Conservation (phyloP, 1,284 basidiomycete species). For the Schizopora paradoxa region DNA sequence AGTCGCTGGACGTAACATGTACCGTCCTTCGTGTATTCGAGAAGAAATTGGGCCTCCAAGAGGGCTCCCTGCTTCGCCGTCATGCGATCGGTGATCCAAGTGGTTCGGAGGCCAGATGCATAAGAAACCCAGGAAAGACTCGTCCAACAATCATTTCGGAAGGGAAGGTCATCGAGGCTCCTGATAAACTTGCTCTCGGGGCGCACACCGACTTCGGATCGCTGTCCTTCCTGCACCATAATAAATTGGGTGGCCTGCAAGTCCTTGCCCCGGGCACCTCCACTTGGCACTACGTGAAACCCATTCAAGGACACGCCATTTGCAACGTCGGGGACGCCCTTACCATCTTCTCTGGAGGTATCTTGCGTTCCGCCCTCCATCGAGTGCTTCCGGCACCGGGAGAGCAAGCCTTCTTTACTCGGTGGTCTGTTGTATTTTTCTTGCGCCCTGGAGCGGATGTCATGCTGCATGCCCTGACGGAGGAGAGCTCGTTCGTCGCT, state of each 20-base stretch:
- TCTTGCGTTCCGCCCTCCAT: slow-evolving; percentile 51
- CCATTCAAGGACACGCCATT: slow-evolving; percentile 50
- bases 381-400: slow-evolving; percentile 38
- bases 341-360: slow-evolving; percentile 49
- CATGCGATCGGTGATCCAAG: slow-evolving; percentile 45
- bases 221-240: slow-evolving; percentile 61
- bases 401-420: slow-evolving; percentile 41
- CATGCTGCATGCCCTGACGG: slow-evolving; percentile 39
- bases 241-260: slow-evolving; percentile 65
- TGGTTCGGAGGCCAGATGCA: slow-evolving; percentile 55
- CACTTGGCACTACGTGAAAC: slow-evolving; percentile 58
- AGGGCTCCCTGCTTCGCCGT: slow-evolving; percentile 39
- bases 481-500: slow-evolving; percentile 33
- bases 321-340: slow-evolving; percentile 59
- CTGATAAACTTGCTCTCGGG: slow-evolving; percentile 37
- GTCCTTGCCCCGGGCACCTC: slow-evolving; percentile 56
- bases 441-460: slow-evolving; percentile 50
- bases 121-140: slow-evolving; percentile 45
- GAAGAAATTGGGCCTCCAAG: slow-evolving; percentile 46
- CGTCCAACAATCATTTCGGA: too few species aligned
- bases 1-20: slow-evolving; percentile 50
- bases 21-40: slow-evolving; percentile 52
- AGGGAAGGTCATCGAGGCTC: slow-evolving; percentile 12
- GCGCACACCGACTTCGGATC: slow-evolving; percentile 45
- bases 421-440: slow-evolving; percentile 60